phyloP scores from a whole-genome alignment of 2,329 filamentous ascomycete species.

The Dactylellina haptotyla region DNA sequence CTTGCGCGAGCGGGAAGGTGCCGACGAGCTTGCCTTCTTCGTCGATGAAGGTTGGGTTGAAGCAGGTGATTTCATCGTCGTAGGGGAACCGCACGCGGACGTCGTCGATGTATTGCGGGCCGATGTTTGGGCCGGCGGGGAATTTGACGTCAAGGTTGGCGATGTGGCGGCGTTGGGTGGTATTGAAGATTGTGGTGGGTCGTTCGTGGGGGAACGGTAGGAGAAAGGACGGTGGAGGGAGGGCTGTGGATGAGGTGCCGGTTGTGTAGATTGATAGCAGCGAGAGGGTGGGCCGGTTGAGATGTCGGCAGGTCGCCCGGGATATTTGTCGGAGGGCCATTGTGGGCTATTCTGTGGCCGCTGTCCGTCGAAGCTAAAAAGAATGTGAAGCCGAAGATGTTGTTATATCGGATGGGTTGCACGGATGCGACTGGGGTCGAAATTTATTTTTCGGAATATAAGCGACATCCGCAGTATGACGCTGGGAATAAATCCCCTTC shows the following conservation, averaged over 20 bases:
- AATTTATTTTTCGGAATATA: background rate
- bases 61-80: conserved; percentile 48
- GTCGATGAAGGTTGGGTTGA: conserved; percentile 28
- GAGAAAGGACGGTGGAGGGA: conserved; percentile 31
- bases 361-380: too few relatives aligned
- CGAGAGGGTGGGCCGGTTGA: conserved; percentile 47
- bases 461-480: background rate
- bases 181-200: background rate
- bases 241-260: background rate
- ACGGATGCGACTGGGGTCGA: background rate
- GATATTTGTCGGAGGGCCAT: conserved; percentile 50
- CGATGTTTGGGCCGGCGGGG: conserved; percentile 39
- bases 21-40: conserved; percentile 34
- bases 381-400: background rate
- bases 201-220: conserved; percentile 24
- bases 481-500: background rate
- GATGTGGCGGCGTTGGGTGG: conserved; percentile 24
- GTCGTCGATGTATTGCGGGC: conserved; percentile 45
- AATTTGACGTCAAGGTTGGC: conserved; percentile 7
- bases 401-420: background rate
- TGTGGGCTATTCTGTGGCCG: too few relatives aligned
- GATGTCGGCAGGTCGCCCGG: conserved; percentile 40
- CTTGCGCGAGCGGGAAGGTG: conserved; percentile 19
- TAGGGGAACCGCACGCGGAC: conserved; percentile 41
- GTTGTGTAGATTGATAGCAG: conserved; percentile 50